Conservation (phyloP, 1,139 yeast genomes). For the Protomyces pachydermus region DNA sequence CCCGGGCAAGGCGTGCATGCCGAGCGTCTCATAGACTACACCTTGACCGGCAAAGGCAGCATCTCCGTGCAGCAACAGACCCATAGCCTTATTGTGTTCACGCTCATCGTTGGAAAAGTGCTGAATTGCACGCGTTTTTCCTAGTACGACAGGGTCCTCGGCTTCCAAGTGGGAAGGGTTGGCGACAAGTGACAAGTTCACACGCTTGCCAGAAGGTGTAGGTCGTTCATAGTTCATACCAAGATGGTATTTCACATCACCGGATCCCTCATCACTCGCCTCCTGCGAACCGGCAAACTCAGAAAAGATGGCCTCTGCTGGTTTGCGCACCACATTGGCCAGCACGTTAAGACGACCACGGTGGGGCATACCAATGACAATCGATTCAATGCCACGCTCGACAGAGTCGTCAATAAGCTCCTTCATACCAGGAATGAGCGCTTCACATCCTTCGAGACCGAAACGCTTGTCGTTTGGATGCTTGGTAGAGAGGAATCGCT, state of each 20-base stretch:
- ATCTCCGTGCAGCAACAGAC: conserved; percentile 94
- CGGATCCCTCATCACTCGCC: conserved; percentile 79
- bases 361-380: conserved; percentile 99
- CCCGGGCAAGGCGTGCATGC: conserved; percentile 85
- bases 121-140: conserved; percentile 95
- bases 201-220: conserved; percentile 96
- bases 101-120: conserved; percentile 86
- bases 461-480: conserved; percentile 98
- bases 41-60: conserved; percentile 99
- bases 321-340: conserved; percentile 96
- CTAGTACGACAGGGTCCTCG: conserved; percentile 97
- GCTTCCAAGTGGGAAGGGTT: conserved; percentile 99
- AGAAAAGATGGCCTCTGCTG: conserved; percentile 93
- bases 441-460: conserved; percentile 97
- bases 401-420: conserved; percentile 91
- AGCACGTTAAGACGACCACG: conserved; percentile 98
- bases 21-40: conserved; percentile 97
- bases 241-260: conserved; percentile 97
- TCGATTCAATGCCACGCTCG: conserved; percentile 88
- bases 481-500: conserved; percentile 83
- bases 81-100: conserved; percentile 77
- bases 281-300: conserved; percentile 90
- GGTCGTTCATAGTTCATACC: conserved; percentile 99
- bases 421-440: conserved; percentile 95
- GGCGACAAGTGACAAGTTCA: conserved; percentile 90